Percentiles rank a stretch among this genome's conserved stretches.
Conservation (phyloP, 768 basidiomycete species). For the Agaricus subrufescens region DNA sequence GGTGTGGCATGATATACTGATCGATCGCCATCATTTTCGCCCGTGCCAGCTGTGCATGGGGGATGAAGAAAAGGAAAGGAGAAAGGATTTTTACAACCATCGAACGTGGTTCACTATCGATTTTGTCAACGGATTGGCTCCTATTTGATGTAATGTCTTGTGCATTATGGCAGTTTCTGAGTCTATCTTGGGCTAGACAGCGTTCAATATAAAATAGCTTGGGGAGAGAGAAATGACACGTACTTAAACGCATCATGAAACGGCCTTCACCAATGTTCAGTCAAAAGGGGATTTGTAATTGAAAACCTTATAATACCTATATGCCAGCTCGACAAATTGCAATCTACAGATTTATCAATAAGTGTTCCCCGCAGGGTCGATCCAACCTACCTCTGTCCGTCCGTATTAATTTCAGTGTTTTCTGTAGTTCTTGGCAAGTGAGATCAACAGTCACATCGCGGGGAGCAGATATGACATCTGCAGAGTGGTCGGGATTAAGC, state of each 20-base stretch:
- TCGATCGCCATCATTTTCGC: not conserved
- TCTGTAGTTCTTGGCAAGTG: not conserved
- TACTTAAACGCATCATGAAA: slow-evolving; percentile 1
- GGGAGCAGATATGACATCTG: not conserved
- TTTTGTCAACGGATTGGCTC: not conserved
- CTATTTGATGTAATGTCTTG: not conserved
- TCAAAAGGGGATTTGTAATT: not conserved
- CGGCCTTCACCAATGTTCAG: not conserved
- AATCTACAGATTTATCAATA: not conserved
- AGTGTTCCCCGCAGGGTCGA: not conserved
- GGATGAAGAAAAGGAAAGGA: slow-evolving; percentile 4
- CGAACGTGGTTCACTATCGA: not conserved
- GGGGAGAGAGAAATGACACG: not conserved
- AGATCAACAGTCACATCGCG: not conserved
- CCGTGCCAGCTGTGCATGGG: not conserved
- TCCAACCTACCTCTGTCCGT: not conserved
- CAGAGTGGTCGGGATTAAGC: too few relatives aligned
- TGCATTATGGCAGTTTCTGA: slow-evolving; percentile 4
- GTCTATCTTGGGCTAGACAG: not conserved
- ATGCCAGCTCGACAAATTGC: slow-evolving; percentile 5
- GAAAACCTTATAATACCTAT: not conserved
- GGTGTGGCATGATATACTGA: not conserved
- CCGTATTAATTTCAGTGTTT: not conserved
- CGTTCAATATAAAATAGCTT: not conserved
- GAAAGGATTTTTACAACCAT: not conserved